phyloP scores from a whole-genome alignment of 2,329 filamentous ascomycete genomes.

The Fusarium sacchari region DNA sequence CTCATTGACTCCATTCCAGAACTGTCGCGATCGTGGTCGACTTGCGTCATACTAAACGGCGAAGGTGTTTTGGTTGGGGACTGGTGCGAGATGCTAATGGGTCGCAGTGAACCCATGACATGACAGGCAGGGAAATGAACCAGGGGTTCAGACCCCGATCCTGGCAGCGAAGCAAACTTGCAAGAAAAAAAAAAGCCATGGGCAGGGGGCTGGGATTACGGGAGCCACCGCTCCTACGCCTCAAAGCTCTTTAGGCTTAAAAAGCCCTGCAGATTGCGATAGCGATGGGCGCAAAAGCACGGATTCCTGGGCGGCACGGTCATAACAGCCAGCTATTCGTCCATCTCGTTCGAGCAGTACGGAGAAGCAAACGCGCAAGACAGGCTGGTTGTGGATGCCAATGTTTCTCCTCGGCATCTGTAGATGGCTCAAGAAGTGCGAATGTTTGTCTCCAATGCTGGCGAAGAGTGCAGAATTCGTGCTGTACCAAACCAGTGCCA shows the following conservation, averaged over 20 bases:
- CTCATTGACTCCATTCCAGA: conserved; percentile 36
- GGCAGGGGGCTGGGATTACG: conserved; percentile 31
- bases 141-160: conserved; percentile 27
- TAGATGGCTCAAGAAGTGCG: neutral
- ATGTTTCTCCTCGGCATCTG: conserved; percentile 1
- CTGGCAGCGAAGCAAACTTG: conserved; percentile 27
- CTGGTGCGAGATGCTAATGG: conserved; percentile 28
- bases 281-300: conserved; percentile 36
- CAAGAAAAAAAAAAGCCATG: conserved; percentile 29
- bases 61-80: conserved; percentile 33
- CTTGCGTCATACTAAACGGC: conserved; percentile 43
- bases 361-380: conserved; percentile 22
- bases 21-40: conserved; percentile 27
- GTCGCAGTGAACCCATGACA: conserved; percentile 40
- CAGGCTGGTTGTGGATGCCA: neutral
- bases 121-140: conserved; percentile 35
- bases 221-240: conserved; percentile 38
- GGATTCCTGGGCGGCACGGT: conserved; percentile 28
- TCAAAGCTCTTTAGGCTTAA: conserved; percentile 39
- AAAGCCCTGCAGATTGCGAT: conserved; percentile 36
- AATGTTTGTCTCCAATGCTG: conserved; percentile 11
- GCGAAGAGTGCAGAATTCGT: neutral
- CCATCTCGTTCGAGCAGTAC: conserved; percentile 20
- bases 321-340: conserved; percentile 9
- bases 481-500: neutral